Base-by-base conservation (phyloP, 2,329 filamentous ascomycete species). In the Cordyceps fumosorosea region DNA sequence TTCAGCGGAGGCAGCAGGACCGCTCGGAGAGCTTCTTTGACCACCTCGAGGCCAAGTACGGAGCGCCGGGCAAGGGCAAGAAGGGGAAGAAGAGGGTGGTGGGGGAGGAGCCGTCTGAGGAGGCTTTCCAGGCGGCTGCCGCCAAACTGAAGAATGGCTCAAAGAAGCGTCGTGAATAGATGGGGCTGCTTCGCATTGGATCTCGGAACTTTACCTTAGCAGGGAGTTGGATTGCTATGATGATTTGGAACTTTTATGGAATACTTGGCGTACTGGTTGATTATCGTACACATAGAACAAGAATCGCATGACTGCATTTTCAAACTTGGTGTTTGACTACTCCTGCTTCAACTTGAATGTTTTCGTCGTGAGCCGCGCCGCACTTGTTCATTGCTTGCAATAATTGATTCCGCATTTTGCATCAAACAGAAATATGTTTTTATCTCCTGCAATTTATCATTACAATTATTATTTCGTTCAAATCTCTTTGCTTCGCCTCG, bases 11-110 rank as follows among this genome's bases (percentile, higher is more conserved):
- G 53, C 89, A 95, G 72, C 80, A 88, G 67, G 81, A 82, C 48
- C 80, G 89, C 40, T 74, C 73, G 5, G 80, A 76, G 32, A 79
- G 77, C 44, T 91, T 96, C 71, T 77, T 96, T 26, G 89, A 90
- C 65, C 78, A 83, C 56, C 75, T 96, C 56, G 90, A 90, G 63
- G 89, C 87, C 55, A 96, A 93, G 76, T 96, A 96, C 72, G 77
- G 80, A 32, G 76, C 79, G 8, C 71, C 71, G 16, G 70, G 69
- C 56, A 68, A 70, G 48, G 53, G 34, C 1, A 54, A 51, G 16
- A 78, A 79, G 64, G 66, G 71, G 0, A 80, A 80, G 74, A 78
- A 81, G 66, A 76, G 74, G 29, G 73, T 70, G 0, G 79, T 84
- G 0, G 88, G 91, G 67, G 87, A 89, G 64, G 82, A 84, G 69